Conservation (phyloP, 129 eudicot species). For the Solidago caesia region DNA sequence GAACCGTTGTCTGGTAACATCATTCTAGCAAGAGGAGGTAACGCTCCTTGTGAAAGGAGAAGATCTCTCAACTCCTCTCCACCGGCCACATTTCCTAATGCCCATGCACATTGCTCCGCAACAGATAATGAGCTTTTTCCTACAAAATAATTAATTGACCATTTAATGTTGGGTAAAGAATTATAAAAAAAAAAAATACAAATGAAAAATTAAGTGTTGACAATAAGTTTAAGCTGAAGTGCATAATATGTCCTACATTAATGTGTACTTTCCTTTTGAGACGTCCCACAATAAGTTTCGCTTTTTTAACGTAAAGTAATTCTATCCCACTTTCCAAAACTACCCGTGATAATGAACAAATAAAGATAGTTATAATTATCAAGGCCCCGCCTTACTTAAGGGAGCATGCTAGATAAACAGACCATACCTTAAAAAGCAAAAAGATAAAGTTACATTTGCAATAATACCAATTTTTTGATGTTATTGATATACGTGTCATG, state of each 20-base stretch:
- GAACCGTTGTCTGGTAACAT: slow-evolving; percentile 78
- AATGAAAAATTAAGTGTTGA: background rate
- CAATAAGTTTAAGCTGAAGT: slow-evolving; percentile 24
- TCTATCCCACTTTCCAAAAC: slow-evolving; percentile 24
- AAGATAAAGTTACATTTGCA: slow-evolving; percentile 26
- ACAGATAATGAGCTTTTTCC: slow-evolving; percentile 79
- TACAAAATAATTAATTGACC: slow-evolving; percentile 30
- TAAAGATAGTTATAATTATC: slow-evolving; percentile 29
- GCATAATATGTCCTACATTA: slow-evolving; percentile 34
- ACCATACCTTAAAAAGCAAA: slow-evolving; percentile 24
- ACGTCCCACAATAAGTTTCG: slow-evolving; percentile 34
- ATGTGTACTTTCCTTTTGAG: slow-evolving; percentile 29
- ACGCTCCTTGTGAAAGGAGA: slow-evolving; percentile 87
- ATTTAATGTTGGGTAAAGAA: slow-evolving; percentile 14
- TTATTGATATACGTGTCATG: slow-evolving; percentile 19
- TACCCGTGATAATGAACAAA: slow-evolving; percentile 35
- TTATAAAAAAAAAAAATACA: background rate
- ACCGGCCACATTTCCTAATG: slow-evolving; percentile 96
- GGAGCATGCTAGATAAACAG: slow-evolving; percentile 31
- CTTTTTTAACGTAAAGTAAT: slow-evolving; percentile 23
- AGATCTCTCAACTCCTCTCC: slow-evolving; percentile 80
- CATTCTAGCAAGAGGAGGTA: slow-evolving; percentile 86
- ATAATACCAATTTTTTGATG: slow-evolving; percentile 25
- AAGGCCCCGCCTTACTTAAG: slow-evolving; percentile 29
- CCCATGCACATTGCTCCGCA: slow-evolving; percentile 99